Conservation (phyloP, 306 rosid species). For the Lathyrus oleraceus region DNA sequence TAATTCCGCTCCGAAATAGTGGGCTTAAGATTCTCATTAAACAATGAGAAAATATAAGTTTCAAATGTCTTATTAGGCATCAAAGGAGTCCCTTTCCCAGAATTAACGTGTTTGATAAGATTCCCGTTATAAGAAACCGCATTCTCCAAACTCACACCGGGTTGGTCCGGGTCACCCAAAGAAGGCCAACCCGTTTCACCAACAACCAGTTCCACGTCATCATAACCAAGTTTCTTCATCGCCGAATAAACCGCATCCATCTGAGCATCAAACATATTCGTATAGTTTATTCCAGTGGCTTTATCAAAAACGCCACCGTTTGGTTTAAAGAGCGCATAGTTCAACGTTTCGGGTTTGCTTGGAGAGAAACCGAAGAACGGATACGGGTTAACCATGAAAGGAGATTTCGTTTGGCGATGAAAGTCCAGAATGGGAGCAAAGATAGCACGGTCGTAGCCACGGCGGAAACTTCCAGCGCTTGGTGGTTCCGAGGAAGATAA, state of each 20-base stretch:
- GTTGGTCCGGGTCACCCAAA: slow-evolving; percentile 69
- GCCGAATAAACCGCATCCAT: slow-evolving; percentile 85
- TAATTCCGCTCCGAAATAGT: slow-evolving; percentile 65
- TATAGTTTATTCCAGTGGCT: slow-evolving; percentile 56
- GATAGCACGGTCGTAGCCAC: slow-evolving; percentile 59
- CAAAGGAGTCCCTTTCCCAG: slow-evolving; percentile 81
- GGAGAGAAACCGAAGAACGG: slow-evolving; percentile 67
- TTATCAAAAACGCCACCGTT: slow-evolving; percentile 76
- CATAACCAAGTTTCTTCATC: slow-evolving; percentile 77
- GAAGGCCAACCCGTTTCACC: slow-evolving; percentile 94
- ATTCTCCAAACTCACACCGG: slow-evolving; percentile 58
- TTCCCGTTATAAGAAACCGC: slow-evolving; percentile 74
- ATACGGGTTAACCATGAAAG: slow-evolving; percentile 80
- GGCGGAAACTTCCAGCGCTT: slow-evolving; percentile 60
- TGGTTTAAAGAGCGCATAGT: slow-evolving; percentile 68
- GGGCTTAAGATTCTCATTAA: slow-evolving; percentile 75
- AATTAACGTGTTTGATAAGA: slow-evolving; percentile 60
- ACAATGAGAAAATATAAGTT: slow-evolving; percentile 66
- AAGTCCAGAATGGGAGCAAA: slow-evolving; percentile 72
- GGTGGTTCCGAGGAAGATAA: slow-evolving; percentile 70
- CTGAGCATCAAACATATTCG: slow-evolving; percentile 91
- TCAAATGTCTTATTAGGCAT: slow-evolving; percentile 77
- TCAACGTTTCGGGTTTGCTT: slow-evolving; percentile 33
- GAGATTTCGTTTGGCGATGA: slow-evolving; percentile 59
- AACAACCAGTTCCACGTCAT: slow-evolving; percentile 67